Conservation (phyloP, 441 rosid species). For the Pelargonium fulgidum region DNA sequence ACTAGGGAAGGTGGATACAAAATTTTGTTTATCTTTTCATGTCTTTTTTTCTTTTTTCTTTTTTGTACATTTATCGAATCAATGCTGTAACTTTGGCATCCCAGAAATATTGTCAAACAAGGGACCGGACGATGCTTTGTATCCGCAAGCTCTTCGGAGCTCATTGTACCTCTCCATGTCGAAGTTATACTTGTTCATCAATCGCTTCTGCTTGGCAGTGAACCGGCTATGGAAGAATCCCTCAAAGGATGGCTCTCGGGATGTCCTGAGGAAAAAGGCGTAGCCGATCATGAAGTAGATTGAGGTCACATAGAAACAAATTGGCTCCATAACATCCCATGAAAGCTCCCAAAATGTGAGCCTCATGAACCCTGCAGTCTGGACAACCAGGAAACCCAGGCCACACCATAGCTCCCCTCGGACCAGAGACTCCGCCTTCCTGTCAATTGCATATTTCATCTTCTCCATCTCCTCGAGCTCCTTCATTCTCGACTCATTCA, state of each 20-base stretch:
- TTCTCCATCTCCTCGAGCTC: constrained; percentile 57
- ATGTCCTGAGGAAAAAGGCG: constrained; percentile 73
- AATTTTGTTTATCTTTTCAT: no score
- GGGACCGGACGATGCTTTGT: neutral
- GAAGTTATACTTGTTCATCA: constrained; percentile 41
- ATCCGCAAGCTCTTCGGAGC: constrained; percentile 36
- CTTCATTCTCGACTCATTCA: constrained; percentile 42
- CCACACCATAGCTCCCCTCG: constrained; percentile 76
- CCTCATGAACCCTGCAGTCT: constrained; percentile 89
- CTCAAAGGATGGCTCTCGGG: constrained; percentile 84
- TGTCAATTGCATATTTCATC: constrained; percentile 48
- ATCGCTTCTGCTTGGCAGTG: constrained; percentile 47
- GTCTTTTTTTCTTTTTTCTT: no score
- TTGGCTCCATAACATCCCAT: constrained; percentile 98
- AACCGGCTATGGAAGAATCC: constrained; percentile 80
- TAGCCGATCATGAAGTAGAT: constrained; percentile 67
- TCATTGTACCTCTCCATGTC: constrained; percentile 49
- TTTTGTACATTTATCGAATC: no score
- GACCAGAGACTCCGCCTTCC: constrained; percentile 45
- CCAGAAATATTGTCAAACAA: neutral
- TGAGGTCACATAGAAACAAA: constrained; percentile 87
- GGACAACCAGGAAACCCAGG: constrained; percentile 55
- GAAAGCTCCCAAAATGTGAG: constrained; percentile 93
- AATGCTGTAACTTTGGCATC: no score
- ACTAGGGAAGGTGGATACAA: no score